Evolutionary conservation across 768 basidiomycete species (phyloP).

Genomic region (Lactarius vividus): DNA sequence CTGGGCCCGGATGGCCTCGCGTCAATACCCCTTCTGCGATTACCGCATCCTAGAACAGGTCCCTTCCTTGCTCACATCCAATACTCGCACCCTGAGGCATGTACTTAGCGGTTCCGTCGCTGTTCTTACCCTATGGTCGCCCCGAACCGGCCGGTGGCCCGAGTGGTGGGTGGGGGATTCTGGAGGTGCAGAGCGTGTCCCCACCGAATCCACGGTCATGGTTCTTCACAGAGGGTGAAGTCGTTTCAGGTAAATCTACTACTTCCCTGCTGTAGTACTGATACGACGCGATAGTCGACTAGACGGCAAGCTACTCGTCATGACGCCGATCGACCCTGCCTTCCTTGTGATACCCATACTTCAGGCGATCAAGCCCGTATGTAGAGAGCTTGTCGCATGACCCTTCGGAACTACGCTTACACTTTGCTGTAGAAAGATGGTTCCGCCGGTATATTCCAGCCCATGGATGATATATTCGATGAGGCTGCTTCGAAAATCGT

Average conservation of each 20-base stretch:
- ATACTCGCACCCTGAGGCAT: constrained; percentile 1
- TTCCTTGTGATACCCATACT: constrained; percentile 78
- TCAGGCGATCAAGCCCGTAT: constrained; percentile 48
- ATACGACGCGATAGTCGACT: background rate
- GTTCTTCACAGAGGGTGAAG: constrained; percentile 68
- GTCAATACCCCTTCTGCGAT: constrained; percentile 48
- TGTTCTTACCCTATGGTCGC: constrained; percentile 57
- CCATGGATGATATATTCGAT: constrained; percentile 80
- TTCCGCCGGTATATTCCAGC: constrained; percentile 53
- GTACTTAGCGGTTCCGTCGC: constrained; percentile 51
- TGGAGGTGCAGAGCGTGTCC: constrained; percentile 75
- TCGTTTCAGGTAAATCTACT: constrained; percentile 49
- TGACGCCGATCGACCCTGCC: constrained; percentile 80
- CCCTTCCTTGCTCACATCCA: background rate
- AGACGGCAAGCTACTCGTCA: constrained; percentile 82
- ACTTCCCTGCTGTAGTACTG: background rate
- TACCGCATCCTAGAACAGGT: constrained; percentile 92
- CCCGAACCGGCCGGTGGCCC: background rate
- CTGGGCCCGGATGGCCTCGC: background rate
- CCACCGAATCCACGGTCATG: constrained; percentile 78
- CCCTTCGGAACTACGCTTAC: background rate
- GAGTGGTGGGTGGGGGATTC: constrained; percentile 37
- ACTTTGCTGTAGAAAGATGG: constrained; percentile 41
- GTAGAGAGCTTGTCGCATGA: constrained; percentile 16
- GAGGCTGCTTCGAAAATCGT: constrained; percentile 50